A percentile compares a stretch with the other conserved stretches of the same genome.
Evolutionary conservation across 352 stramenopile species (phyloP).

Genomic region (Aphanomyces euteiches): DNA sequence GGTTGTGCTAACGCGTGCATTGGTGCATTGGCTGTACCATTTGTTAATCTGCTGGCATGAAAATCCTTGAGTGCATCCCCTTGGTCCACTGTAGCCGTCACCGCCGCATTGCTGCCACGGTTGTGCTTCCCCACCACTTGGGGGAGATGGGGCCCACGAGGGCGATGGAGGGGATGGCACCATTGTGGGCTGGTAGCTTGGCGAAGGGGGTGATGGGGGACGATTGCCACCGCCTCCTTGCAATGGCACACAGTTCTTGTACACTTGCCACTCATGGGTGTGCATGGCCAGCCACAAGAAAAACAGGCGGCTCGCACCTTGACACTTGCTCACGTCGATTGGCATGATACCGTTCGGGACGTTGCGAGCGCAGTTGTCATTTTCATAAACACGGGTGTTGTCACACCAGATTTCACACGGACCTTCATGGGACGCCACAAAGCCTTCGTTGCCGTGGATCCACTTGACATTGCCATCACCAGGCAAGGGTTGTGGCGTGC

Average conservation of each 20-base stretch:
- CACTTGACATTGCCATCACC: slow-evolving; percentile 30
- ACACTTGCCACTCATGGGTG: slow-evolving; percentile 30
- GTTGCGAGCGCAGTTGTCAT: slow-evolving; percentile 45
- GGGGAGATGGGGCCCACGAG: neutral
- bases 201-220: neutral
- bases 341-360: slow-evolving; percentile 38
- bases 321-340: slow-evolving; percentile 42
- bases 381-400: slow-evolving; percentile 40
- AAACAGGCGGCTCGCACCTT: slow-evolving; percentile 31
- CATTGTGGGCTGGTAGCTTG: neutral
- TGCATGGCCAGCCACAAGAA: slow-evolving; percentile 35
- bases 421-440: slow-evolving; percentile 38
- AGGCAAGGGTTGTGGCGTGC: slow-evolving; percentile 31
- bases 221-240: neutral
- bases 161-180: neutral
- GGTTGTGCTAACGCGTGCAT: neutral
- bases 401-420: slow-evolving; percentile 55
- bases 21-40: slow-evolving; percentile 25
- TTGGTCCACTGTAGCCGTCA: slow-evolving; percentile 17
- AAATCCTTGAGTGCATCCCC: slow-evolving; percentile 8
- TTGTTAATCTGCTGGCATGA: slow-evolving; percentile 7
- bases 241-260: slow-evolving; percentile 29
- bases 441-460: slow-evolving; percentile 34
- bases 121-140: neutral
- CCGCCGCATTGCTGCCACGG: slow-evolving; percentile 24